These are phyloP conservation scores for Tolypocladium ophioglossoides DNA, from an alignment of 2,329 filamentous ascomycete species.

Conservation along the genomic window DNA sequence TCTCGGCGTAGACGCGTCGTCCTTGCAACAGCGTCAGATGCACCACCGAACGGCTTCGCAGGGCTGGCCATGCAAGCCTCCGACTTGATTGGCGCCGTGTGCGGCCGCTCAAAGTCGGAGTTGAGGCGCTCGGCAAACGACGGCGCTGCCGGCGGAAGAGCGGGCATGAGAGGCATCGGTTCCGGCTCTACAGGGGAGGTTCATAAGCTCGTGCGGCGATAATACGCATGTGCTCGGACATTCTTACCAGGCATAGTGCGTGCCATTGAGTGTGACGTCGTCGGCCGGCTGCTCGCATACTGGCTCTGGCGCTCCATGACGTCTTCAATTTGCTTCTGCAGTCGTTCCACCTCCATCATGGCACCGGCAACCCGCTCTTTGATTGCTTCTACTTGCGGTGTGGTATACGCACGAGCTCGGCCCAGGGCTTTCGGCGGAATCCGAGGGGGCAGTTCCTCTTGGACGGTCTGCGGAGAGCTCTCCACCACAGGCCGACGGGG, in stretches of 20 bases:
- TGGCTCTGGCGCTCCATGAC: constrained; percentile 50
- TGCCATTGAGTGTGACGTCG: constrained; percentile 34
- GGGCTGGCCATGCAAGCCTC: constrained; percentile 19
- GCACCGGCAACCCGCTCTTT: constrained; percentile 45
- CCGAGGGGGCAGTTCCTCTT: constrained; percentile 15
- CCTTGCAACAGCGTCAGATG: neutral
- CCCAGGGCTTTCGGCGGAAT: constrained; percentile 32
- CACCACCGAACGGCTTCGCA: constrained; percentile 11
- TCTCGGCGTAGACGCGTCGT: constrained; percentile 5
- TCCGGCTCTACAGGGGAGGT: constrained; percentile 28
- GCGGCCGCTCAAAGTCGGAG: constrained; percentile 29
- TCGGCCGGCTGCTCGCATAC: constrained; percentile 41
- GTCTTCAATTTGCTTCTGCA: constrained; percentile 49
- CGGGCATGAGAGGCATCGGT: constrained; percentile 45
- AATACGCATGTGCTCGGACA: constrained; percentile 1
- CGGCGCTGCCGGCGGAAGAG: constrained; percentile 43
- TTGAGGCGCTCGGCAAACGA: constrained; percentile 48
- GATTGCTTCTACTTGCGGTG: constrained; percentile 38
- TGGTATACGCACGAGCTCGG: constrained; percentile 31
- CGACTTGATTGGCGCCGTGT: constrained; percentile 22
- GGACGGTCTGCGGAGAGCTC: constrained; percentile 10
- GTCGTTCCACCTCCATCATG: constrained; percentile 46
- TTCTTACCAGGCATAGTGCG: constrained; percentile 19
- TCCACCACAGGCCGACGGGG: constrained; percentile 31
- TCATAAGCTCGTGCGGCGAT: neutral